Base-by-base conservation (phyloP, 352 stramenopile species). In the Globisporangium splendens region DNA sequence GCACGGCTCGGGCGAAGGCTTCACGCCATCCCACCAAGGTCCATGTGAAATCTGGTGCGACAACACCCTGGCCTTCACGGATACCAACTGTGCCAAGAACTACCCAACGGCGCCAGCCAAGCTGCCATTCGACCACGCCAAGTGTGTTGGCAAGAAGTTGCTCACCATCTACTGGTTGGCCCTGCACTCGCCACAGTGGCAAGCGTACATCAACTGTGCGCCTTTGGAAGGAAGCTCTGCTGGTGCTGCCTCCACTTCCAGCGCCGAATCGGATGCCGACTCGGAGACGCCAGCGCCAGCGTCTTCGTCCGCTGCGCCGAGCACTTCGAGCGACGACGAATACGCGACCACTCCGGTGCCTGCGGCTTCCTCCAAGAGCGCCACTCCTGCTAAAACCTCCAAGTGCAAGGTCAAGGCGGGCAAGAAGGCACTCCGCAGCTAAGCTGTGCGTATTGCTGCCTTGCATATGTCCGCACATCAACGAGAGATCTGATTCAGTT, bases 11-110 rank as follows among this genome's bases (percentile, higher is more conserved):
- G 33, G 22, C 0, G 56, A 62, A 28, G 56, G 56, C 24, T 69
- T 75, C 48, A 76, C 70, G 17, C 46, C 61, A 0, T 79, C 65
- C 0, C 68, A 80, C 60, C 21, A 75, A 17, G 76, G 73, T 18
- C 76, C 73, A 11, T 82, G 76, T 21, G 76, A 86, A 31, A 53
- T 83, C 42, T 83, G 73, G 71, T 86, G 73, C 54, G 75, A 83
- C 50, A 54, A 83, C 61, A 57, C 58, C 3, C 39, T 73, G 8
- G 70, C 72, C 22, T 86, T 78, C 51, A 60, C 72, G 31, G 62
- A 83, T 54, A 72, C 72, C 47, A 76, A 86, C 70, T 86, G 72
- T 21, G 63, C 69, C 12, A 54, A 66, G 3, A 68, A 81, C 64
- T 76, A 71, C 52, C 62, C 70, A 0, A 50, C 15, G 10, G 68